Conservation (phyloP, 2,329 filamentous ascomycete species). For the Ophiostoma ips region DNA sequence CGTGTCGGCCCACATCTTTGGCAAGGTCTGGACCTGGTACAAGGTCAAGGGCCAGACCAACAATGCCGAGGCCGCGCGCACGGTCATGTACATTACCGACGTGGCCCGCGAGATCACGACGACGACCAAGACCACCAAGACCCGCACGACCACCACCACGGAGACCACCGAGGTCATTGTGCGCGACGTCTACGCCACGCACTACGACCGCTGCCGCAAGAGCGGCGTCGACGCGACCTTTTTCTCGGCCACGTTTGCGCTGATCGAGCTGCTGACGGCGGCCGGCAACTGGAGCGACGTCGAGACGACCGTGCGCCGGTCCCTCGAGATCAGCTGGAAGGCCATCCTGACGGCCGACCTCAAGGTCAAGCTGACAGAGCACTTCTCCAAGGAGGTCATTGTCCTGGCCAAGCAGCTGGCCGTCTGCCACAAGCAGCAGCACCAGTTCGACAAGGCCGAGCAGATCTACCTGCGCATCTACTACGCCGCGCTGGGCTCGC, state of each 20-base stretch:
- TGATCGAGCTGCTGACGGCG: constrained; percentile 21
- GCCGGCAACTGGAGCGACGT: constrained; percentile 23
- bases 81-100: constrained; percentile 24
- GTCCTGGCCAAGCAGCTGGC: constrained; percentile 22
- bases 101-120: constrained; percentile 26
- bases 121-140: constrained; percentile 21
- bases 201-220: constrained; percentile 22
- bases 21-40: constrained; percentile 26
- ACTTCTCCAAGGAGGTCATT: constrained; percentile 21
- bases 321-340: constrained; percentile 27
- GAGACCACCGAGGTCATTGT: constrained; percentile 20
- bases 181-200: constrained; percentile 17
- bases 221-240: constrained; percentile 20
- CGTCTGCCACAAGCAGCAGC: constrained; percentile 22
- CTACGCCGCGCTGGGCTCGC: constrained; percentile 20
- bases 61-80: constrained; percentile 22
- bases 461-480: constrained; percentile 25
- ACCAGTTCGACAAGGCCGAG: constrained; percentile 25
- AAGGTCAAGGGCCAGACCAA: constrained; percentile 21
- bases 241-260: constrained; percentile 22
- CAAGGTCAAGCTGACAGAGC: constrained; percentile 18
- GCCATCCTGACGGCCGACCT: constrained; percentile 21
- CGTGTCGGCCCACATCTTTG: constrained; percentile 23
- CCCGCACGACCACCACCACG: constrained; percentile 21
- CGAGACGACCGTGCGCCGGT: constrained; percentile 21